These are phyloP conservation scores for Flaveria robusta DNA, from an alignment of 129 eudicot species.

Conservation along the genomic window DNA sequence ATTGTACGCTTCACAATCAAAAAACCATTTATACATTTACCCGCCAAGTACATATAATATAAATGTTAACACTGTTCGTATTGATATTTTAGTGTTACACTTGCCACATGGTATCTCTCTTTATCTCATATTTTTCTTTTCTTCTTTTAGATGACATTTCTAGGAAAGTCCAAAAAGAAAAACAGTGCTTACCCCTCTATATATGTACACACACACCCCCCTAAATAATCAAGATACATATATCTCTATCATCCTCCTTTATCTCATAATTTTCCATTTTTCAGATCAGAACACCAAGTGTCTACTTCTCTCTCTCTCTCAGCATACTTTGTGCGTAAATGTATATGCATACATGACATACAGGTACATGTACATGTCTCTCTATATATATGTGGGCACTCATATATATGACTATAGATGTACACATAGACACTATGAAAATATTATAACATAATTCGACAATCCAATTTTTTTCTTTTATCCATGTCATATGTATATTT, in stretches of 20 bases:
- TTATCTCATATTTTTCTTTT: not conserved
- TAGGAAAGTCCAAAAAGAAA: too few relatives aligned
- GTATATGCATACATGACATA: not conserved
- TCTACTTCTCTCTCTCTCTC: not conserved
- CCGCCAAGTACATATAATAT: not conserved
- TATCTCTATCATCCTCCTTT: too few relatives aligned
- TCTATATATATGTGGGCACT: not conserved
- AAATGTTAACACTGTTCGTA: not conserved
- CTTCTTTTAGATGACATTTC: not conserved
- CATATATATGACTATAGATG: not conserved
- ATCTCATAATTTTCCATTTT: too few relatives aligned
- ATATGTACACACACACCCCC: too few relatives aligned
- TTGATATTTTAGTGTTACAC: not conserved
- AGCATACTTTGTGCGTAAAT: constrained; percentile 1
- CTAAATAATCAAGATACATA: too few relatives aligned
- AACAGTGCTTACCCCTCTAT: too few relatives aligned
- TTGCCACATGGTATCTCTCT: not conserved
- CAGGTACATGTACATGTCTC: not conserved
- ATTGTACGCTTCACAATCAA: too few relatives aligned
- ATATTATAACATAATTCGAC: not conserved
- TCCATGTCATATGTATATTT: not conserved
- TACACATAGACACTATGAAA: not conserved
- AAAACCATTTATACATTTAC: too few relatives aligned
- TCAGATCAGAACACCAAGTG: not conserved
- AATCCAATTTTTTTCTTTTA: not conserved